Evolutionary conservation across 805 yeast genomes (phyloP).

Genomic region (Yarrowia sp.): DNA sequence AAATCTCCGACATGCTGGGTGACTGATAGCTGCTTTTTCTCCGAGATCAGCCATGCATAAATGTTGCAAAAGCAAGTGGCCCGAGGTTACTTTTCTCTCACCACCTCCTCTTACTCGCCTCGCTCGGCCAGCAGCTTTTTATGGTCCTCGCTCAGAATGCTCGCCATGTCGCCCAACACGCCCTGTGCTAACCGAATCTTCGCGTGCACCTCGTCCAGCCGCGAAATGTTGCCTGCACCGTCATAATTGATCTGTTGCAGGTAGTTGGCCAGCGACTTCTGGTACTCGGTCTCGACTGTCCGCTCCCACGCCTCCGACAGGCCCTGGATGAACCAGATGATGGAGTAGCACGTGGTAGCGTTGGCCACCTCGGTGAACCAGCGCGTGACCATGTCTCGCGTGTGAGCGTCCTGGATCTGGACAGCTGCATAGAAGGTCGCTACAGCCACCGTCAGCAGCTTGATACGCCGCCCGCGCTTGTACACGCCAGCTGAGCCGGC

Average conservation of each 20-base stretch:
- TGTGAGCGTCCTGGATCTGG: neutral
- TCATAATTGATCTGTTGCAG: constrained; percentile 12
- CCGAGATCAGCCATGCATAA: constrained; percentile 11
- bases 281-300: constrained; percentile 12
- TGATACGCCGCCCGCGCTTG: constrained; percentile 22
- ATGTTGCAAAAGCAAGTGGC: neutral
- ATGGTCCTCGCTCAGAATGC: constrained; percentile 22
- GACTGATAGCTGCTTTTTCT: neutral
- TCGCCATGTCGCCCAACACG: constrained; percentile 16
- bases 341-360: constrained; percentile 22
- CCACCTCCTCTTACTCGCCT: neutral
- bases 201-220: constrained; percentile 1
- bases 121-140: neutral
- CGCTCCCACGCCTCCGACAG: constrained; percentile 14
- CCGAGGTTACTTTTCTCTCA: neutral
- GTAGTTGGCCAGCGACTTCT: constrained; percentile 4
- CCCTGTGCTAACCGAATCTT: constrained; percentile 20
- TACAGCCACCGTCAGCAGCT: constrained; percentile 9
- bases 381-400: neutral
- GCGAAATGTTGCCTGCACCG: constrained; percentile 1
- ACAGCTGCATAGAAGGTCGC: constrained; percentile 20
- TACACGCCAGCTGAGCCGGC: constrained; percentile 5
- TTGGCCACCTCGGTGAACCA: constrained; percentile 25
- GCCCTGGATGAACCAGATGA: constrained; percentile 21
- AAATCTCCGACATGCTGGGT: neutral